Evolutionary conservation across 1,139 yeast species (phyloP).

Genomic region (Casaregolazyma lundiana): DNA sequence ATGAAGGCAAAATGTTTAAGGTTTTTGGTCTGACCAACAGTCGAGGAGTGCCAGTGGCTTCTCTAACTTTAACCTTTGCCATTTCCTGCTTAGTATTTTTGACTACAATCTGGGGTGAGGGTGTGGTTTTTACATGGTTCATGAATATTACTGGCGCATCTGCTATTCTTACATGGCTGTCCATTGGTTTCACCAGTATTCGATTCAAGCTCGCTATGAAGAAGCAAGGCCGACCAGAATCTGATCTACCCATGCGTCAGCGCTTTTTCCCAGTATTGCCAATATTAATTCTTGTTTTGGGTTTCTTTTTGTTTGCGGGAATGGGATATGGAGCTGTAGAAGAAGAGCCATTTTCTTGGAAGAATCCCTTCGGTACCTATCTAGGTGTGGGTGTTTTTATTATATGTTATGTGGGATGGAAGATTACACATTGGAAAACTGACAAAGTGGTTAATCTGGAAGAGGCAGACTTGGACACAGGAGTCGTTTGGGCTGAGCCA

Average conservation of each 20-base stretch:
- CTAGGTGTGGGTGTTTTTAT: slow-evolving; percentile 25
- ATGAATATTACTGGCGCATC: slow-evolving; percentile 51
- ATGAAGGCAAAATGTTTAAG: slow-evolving; percentile 45
- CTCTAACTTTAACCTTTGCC: slow-evolving; percentile 39
- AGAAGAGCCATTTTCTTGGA: slow-evolving; percentile 40
- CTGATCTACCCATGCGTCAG: slow-evolving; percentile 46
- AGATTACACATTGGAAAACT: slow-evolving; percentile 25
- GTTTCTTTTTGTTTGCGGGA: slow-evolving; percentile 26
- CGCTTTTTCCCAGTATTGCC: slow-evolving; percentile 44
- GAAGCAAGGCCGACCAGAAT: slow-evolving; percentile 42
- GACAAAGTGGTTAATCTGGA: slow-evolving; percentile 19
- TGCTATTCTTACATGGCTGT: slow-evolving; percentile 51
- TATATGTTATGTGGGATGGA: slow-evolving; percentile 26
- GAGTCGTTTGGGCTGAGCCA: slow-evolving; percentile 21
- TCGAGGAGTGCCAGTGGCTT: slow-evolving; percentile 50
- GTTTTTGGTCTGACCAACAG: slow-evolving; percentile 46
- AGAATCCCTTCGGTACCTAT: slow-evolving; percentile 26
- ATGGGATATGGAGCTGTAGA: slow-evolving; percentile 38
- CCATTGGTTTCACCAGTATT: slow-evolving; percentile 45
- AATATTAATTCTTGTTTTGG: slow-evolving; percentile 23
- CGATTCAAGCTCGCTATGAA: slow-evolving; percentile 50
- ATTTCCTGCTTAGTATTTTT: slow-evolving; percentile 46
- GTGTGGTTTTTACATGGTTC: slow-evolving; percentile 49
- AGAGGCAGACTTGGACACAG: slow-evolving; percentile 23
- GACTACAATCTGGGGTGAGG: slow-evolving; percentile 35